Percentiles rank a stretch among this genome's conserved stretches.
phyloP scores from a whole-genome alignment of 2,329 filamentous ascomycete genomes.

The Hymenoscyphus scutula region DNA sequence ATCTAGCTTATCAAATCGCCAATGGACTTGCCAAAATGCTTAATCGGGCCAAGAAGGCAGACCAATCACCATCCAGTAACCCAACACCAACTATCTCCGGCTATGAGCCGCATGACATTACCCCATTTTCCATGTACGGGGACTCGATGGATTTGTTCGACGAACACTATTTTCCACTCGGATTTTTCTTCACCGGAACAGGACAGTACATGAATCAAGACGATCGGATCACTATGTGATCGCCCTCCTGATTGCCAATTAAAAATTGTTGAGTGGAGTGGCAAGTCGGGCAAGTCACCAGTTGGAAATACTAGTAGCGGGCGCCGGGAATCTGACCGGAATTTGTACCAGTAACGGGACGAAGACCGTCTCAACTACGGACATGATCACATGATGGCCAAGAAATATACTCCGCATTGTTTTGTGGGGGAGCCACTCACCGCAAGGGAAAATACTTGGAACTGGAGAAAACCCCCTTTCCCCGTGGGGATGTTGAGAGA shows the following conservation, averaged over 20 bases:
- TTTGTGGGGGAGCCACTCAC: background rate
- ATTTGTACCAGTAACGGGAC: no score
- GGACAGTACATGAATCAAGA: slow-evolving; percentile 1
- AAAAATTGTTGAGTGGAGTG: background rate
- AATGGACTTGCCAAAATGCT: slow-evolving; percentile 40
- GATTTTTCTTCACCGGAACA: slow-evolving; percentile 20
- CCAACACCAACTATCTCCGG: background rate
- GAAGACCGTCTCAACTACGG: no score
- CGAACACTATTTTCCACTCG: slow-evolving; percentile 25
- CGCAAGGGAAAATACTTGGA: background rate
- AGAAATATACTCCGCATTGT: background rate
- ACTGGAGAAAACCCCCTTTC: background rate
- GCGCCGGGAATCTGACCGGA: background rate
- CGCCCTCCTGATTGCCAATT: background rate
- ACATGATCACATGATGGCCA: background rate
- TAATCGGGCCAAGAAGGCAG: slow-evolving; percentile 13
- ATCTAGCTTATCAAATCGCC: slow-evolving; percentile 40
- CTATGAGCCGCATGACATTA: background rate
- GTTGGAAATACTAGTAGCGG: no score
- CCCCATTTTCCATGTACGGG: slow-evolving; percentile 29
- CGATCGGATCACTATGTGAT: slow-evolving; percentile 1
- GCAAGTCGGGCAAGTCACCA: slow-evolving; percentile 2
- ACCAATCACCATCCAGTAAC: background rate
- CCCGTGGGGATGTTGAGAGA: background rate
- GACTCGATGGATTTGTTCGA: slow-evolving; percentile 25